phyloP scores from a whole-genome alignment of 1,139 yeast species.

The Candida pseudocylindracea region DNA sequence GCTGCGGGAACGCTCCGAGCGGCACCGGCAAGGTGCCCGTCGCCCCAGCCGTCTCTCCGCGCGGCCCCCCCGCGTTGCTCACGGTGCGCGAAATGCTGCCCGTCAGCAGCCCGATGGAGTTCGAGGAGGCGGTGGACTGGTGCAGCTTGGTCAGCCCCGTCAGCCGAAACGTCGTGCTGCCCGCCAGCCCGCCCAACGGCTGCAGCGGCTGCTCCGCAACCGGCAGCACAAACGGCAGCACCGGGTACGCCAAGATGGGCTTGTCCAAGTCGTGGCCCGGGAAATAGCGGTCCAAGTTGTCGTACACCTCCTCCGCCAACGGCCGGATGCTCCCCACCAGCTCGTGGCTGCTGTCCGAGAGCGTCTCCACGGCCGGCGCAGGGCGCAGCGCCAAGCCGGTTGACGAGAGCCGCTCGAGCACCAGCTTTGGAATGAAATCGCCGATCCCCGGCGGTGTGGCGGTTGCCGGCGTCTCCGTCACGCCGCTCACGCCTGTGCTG shows the following conservation, averaged over 20 bases:
- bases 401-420: too few relatives aligned
- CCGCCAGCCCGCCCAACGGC: neutral
- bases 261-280: constrained; percentile 86
- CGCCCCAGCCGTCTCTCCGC: too few relatives aligned
- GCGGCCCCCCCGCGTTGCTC: constrained; percentile 18
- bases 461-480: too few relatives aligned
- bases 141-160: neutral
- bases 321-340: constrained; percentile 26
- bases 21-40: too few relatives aligned
- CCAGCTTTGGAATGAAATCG: too few relatives aligned
- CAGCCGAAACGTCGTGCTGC: too few relatives aligned
- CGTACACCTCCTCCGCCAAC: constrained; percentile 82
- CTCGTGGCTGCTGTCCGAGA: neutral
- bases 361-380: neutral
- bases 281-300: constrained; percentile 77
- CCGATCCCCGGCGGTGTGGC: too few relatives aligned
- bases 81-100: constrained; percentile 17
- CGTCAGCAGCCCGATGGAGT: constrained; percentile 8
- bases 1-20: constrained; percentile 9
- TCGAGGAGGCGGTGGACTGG: constrained; percentile 2
- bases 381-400: too few relatives aligned
- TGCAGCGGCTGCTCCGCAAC: neutral
- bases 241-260: constrained; percentile 66
- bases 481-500: too few relatives aligned
- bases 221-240: constrained; percentile 16